Conservation (phyloP, 192 early-diverging fungal genomes). For the Podila minutissima region DNA sequence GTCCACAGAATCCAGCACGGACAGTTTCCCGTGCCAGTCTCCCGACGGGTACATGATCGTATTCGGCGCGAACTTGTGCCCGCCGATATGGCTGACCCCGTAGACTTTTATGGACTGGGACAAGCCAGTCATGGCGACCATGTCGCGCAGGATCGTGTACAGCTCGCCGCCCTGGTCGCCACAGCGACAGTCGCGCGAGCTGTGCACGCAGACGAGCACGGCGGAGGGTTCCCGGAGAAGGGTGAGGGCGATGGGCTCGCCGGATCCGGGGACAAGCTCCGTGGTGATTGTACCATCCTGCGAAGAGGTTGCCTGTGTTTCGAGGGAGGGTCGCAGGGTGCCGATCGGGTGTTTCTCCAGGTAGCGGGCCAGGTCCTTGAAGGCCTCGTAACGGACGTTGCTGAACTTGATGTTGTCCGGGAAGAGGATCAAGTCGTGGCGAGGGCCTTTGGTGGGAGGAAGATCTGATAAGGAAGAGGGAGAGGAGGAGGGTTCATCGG, state of each 20-base stretch:
- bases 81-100: slow-evolving; percentile 67
- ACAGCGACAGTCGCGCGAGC: slow-evolving; percentile 59
- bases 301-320: not conserved
- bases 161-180: slow-evolving; percentile 55
- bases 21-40: slow-evolving; percentile 65
- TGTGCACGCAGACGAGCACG: slow-evolving; percentile 57
- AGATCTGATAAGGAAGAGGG: not conserved
- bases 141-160: slow-evolving; percentile 45
- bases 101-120: slow-evolving; percentile 42
- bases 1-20: slow-evolving; percentile 41
- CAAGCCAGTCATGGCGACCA: slow-evolving; percentile 39
- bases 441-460: slow-evolving; percentile 25
- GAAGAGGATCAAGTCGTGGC: slow-evolving; percentile 42
- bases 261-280: slow-evolving; percentile 38
- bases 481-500: slow-evolving; percentile 5
- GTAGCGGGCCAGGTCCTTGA: slow-evolving; percentile 28
- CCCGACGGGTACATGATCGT: slow-evolving; percentile 64
- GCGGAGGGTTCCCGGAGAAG: slow-evolving; percentile 28
- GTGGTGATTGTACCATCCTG: slow-evolving; percentile 1
- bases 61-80: slow-evolving; percentile 68
- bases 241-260: slow-evolving; percentile 23
- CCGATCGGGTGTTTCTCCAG: slow-evolving; percentile 32
- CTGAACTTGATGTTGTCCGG: slow-evolving; percentile 42
- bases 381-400: slow-evolving; percentile 25
- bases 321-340: slow-evolving; percentile 15